phyloP scores from a whole-genome alignment of 169 alveolate genomes.

The Babesia gibsoni region DNA sequence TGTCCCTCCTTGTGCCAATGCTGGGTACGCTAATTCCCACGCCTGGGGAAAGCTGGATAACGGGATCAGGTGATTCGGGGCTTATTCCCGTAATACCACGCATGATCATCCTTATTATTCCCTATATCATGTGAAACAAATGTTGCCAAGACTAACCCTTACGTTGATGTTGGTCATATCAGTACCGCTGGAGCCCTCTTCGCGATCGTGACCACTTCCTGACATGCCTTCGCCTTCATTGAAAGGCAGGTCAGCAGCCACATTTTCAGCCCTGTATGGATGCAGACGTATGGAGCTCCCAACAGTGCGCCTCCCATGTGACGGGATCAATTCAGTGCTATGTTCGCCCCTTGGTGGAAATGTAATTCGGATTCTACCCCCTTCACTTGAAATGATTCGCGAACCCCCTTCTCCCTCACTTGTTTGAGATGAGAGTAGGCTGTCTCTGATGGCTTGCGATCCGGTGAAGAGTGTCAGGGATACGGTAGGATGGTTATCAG shows the following conservation, averaged over 20 bases:
- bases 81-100: slow-evolving; percentile 25
- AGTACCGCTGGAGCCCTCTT: background rate
- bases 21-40: background rate
- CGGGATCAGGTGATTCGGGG: background rate
- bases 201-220: background rate
- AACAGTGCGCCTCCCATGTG: slow-evolving; percentile 11
- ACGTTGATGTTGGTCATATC: slow-evolving; percentile 29
- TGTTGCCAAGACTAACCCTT: slow-evolving; percentile 25
- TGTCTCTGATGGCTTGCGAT: slow-evolving; percentile 31
- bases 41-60: background rate
- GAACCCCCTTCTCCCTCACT: slow-evolving; percentile 2
- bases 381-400: slow-evolving; percentile 16
- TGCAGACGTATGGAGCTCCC: background rate
- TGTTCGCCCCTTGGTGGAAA: slow-evolving; percentile 37
- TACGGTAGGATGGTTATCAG: slow-evolving; percentile 24
- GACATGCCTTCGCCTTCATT: background rate
- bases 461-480: slow-evolving; percentile 58
- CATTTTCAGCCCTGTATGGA: background rate
- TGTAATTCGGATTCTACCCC: slow-evolving; percentile 45
- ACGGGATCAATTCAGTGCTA: background rate
- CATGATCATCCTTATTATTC: slow-evolving; percentile 51
- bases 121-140: slow-evolving; percentile 2
- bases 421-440: background rate
- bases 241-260: no score
- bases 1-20: background rate